Evolutionary conservation across 164 flowering plant genomes (phyloP), one percentile per base, ranked within the genome.

Genomic region (Magnolia officinalis): DNA sequence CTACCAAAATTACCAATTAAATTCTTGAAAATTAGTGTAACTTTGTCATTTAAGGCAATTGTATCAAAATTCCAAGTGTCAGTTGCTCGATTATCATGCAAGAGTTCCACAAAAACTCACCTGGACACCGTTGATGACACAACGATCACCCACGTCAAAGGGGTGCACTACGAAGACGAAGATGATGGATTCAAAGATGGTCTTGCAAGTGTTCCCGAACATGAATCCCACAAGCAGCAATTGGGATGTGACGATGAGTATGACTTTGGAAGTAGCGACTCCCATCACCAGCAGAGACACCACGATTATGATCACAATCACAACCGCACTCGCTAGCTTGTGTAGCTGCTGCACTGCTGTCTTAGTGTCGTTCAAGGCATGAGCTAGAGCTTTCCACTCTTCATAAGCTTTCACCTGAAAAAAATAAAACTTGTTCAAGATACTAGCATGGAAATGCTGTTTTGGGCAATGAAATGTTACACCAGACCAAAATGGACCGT

Each of bases 91-190:
- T 37, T 37, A 37, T 37, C 45, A 37, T 37, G 45, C 45, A 37
- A 10, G 20, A 21, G 11, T 23, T 13, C 74, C 18, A 55, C 3
- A 55, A 55, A 13, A 11, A 55, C 61, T 55, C 67, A 90, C 93
- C 89, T 83, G 86, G 10, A 86, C 83, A 0, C 87, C 89, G 52
- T 90, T 91, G 5, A 90, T 73, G 16, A 82, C 87, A 50, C 89
- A 87, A 1, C 93, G 89, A 78, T 90, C 91, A 18, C 93, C 93
- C 8, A 87, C 85, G 71, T 89, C 92, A 50, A 86, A 89, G 11
- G 90, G 92, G 72, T 89, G 92, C 88, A 89, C 82, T 21, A 88
- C 87, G 51, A 89, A 89, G 64, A 89, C 86, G 31, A 89, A 89
- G 49, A 89, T 80, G 80, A 89, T 87, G 74, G 89, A 77, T 69